phyloP scores from a whole-genome alignment of 371 early-diverging fungal genomes.

The Mortierella sp. region DNA sequence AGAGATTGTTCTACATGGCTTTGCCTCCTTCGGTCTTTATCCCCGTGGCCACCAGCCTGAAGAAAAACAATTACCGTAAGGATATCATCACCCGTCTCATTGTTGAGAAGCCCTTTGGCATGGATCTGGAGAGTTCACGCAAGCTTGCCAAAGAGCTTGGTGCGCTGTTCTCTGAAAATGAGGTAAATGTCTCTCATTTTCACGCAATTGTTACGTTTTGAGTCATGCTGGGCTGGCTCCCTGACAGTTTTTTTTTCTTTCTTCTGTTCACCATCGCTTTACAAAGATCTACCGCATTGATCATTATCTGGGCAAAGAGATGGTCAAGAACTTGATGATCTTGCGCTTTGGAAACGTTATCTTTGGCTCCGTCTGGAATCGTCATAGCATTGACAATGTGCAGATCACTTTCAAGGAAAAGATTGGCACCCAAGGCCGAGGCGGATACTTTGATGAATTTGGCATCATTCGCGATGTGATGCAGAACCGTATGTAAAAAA shows the following conservation, averaged over 20 bases:
- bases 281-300: conserved; percentile 94
- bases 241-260: background rate
- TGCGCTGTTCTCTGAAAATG: conserved; percentile 83
- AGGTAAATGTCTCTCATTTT: conserved; percentile 61
- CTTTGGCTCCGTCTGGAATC: conserved; percentile 94
- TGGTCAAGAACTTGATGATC: conserved; percentile 97
- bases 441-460: conserved; percentile 99
- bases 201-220: background rate
- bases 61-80: conserved; percentile 68
- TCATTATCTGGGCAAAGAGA: conserved; percentile 99
- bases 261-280: background rate
- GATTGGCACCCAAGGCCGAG: conserved; percentile 98
- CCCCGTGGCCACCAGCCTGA: conserved; percentile 79
- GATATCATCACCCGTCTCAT: conserved; percentile 77
- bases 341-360: conserved; percentile 95
- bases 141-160: conserved; percentile 76
- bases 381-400: conserved; percentile 90
- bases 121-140: conserved; percentile 85
- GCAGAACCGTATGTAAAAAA: conserved; percentile 92
- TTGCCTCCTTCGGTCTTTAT: conserved; percentile 97
- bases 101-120: conserved; percentile 99
- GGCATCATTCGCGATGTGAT: conserved; percentile 99
- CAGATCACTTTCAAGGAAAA: conserved; percentile 99
- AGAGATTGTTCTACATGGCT: conserved; percentile 96
- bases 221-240: background rate